Conservation (phyloP, 208 protist genomes). For the Chromosphaera perkinsii region DNA sequence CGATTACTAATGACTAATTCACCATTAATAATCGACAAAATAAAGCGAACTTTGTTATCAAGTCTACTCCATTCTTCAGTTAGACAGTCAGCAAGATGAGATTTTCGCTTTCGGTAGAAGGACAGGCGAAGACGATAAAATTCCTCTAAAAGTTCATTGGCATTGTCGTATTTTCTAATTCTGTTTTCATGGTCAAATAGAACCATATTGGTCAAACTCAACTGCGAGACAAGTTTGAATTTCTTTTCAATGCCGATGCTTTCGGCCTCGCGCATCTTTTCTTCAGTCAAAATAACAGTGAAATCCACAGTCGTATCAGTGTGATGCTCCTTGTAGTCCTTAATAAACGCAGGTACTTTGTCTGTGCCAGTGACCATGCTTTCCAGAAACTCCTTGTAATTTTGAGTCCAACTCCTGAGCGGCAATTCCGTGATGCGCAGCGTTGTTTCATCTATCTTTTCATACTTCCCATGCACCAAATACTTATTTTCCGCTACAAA, state of each 20-base stretch:
- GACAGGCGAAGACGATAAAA: constrained; percentile 92
- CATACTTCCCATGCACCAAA: constrained; percentile 72
- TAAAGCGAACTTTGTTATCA: constrained; percentile 96
- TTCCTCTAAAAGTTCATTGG: constrained; percentile 66
- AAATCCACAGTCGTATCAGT: constrained; percentile 79
- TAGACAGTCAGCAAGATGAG: constrained; percentile 69
- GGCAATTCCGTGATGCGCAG: constrained; percentile 93
- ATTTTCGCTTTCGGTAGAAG: constrained; percentile 91
- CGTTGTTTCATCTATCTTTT: constrained; percentile 61
- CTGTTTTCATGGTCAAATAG: constrained; percentile 87
- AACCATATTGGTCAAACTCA: constrained; percentile 86
- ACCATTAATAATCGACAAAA: constrained; percentile 86
- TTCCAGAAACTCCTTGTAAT: constrained; percentile 82
- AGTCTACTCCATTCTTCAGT: constrained; percentile 64
- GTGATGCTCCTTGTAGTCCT: constrained; percentile 91
- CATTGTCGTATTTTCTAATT: constrained; percentile 81
- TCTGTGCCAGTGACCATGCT: constrained; percentile 62
- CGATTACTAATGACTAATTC: constrained; percentile 63
- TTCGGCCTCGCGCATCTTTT: constrained; percentile 23
- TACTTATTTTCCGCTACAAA: constrained; percentile 38
- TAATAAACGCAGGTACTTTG: constrained; percentile 54
- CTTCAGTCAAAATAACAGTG: constrained; percentile 22
- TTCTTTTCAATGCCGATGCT: constrained; percentile 14
- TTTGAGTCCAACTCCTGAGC: constrained; percentile 86
- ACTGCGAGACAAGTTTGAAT: constrained; percentile 26